Evolutionary conservation across 768 basidiomycete genomes (phyloP).

Genomic region (Boletellus sp.): DNA sequence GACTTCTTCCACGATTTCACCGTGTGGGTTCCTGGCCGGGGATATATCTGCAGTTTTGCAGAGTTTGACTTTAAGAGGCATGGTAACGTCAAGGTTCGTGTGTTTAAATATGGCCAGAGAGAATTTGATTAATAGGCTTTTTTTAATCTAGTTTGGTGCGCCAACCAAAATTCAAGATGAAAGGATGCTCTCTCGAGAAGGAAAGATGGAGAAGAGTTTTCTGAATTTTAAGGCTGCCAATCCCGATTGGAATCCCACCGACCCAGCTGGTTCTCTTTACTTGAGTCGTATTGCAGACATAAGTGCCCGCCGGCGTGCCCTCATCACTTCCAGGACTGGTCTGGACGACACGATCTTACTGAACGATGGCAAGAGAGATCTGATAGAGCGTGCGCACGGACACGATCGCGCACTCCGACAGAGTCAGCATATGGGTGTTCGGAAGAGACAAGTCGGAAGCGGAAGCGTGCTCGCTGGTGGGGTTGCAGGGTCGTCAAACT

Average conservation of each 20-base stretch:
- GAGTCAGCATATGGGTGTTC: slow-evolving; percentile 53
- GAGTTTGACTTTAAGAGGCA: slow-evolving; percentile 97
- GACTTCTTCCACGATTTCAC: slow-evolving; percentile 99
- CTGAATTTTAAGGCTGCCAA: slow-evolving; percentile 94
- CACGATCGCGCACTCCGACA: slow-evolving; percentile 74
- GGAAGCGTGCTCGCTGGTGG: slow-evolving; percentile 34
- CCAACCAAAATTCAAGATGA: slow-evolving; percentile 65
- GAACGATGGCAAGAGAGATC: slow-evolving; percentile 36
- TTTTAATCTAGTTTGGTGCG: slow-evolving; percentile 68
- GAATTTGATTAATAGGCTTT: neutral
- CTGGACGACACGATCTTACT: slow-evolving; percentile 25
- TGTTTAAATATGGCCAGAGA: neutral
- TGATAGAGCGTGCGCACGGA: slow-evolving; percentile 58
- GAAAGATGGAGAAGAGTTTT: slow-evolving; percentile 99
- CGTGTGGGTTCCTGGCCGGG: slow-evolving; percentile 93
- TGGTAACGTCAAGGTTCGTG: slow-evolving; percentile 79
- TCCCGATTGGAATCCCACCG: slow-evolving; percentile 92
- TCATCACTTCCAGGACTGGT: slow-evolving; percentile 25
- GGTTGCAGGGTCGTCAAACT: slow-evolving; percentile 45
- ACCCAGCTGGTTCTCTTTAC: slow-evolving; percentile 88
- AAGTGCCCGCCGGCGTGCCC: slow-evolving; percentile 42
- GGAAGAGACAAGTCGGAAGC: slow-evolving; percentile 36
- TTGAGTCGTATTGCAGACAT: slow-evolving; percentile 79
- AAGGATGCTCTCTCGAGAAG: slow-evolving; percentile 80
- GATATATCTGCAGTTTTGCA: slow-evolving; percentile 97